phyloP scores from a whole-genome alignment of 495 filamentous ascomycete genomes.

The Geopyxis carbonaria region DNA sequence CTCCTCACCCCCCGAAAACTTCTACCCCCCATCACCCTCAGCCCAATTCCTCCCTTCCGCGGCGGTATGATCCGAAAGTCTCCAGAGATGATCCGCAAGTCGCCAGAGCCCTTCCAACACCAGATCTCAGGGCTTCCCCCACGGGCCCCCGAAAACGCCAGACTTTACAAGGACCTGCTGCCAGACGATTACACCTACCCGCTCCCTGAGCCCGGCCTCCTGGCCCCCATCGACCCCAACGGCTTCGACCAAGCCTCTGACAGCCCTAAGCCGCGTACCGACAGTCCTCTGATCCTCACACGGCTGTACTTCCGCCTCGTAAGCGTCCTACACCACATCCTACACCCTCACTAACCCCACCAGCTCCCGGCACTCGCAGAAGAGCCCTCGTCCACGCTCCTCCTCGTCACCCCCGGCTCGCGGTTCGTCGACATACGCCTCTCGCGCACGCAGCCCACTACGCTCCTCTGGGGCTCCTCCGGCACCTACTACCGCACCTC shows the following conservation, averaged over 20 bases:
- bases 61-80: not conserved
- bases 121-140: too few species aligned
- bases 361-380: slow-evolving; percentile 4
- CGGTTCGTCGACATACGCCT: slow-evolving; percentile 4
- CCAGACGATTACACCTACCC: too few species aligned
- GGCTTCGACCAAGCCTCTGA: too few species aligned
- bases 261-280: not conserved
- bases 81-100: too few species aligned
- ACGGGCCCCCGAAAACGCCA: too few species aligned
- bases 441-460: not conserved
- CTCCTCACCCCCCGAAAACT: not conserved
- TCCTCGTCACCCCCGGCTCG: slow-evolving; percentile 3
- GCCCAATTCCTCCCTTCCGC: too few species aligned
- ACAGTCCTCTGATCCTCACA: slow-evolving; percentile 4
- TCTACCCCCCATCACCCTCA: not conserved
- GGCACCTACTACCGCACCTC: slow-evolving; percentile 3
- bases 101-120: too few species aligned
- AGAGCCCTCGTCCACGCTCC: slow-evolving; percentile 7
- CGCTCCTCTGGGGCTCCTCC: not conserved
- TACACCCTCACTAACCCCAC: not conserved
- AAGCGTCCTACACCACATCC: too few species aligned
- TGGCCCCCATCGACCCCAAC: too few species aligned
- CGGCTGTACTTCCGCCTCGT: slow-evolving; percentile 3
- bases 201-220: too few species aligned
- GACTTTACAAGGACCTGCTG: too few species aligned